Percentiles rank a stretch among this genome's conserved stretches.
phyloP scores from a whole-genome alignment of 2,329 filamentous ascomycete species.

The Neurospora sp. region DNA sequence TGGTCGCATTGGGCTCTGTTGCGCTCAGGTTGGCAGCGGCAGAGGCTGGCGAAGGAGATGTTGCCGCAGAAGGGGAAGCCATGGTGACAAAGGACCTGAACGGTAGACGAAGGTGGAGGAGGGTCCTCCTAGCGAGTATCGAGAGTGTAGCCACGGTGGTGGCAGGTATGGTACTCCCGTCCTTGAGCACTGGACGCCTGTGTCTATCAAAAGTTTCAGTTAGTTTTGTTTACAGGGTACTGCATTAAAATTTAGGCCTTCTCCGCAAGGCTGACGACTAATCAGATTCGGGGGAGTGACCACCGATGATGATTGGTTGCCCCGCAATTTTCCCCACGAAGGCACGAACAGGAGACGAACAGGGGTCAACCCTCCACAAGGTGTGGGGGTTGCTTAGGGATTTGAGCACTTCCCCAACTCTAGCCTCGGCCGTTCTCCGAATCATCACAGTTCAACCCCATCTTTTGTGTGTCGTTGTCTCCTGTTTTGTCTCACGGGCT shows the following conservation, averaged over 20 bases:
- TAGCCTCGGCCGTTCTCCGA: neutral
- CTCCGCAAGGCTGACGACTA: conserved; percentile 13
- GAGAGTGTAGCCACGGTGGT: neutral
- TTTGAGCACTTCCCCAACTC: neutral
- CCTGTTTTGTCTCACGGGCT: neutral
- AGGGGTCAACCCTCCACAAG: neutral
- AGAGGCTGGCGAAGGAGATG: conserved; percentile 12
- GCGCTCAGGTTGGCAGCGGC: conserved; percentile 1
- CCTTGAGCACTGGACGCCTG: neutral
- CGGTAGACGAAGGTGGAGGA: neutral
- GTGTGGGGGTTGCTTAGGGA: neutral
- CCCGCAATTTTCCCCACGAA: neutral
- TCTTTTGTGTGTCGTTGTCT: neutral
- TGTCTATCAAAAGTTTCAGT: neutral
- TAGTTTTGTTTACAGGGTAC: neutral
- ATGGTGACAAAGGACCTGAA: conserved; percentile 4
- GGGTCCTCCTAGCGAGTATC: neutral
- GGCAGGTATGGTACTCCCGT: neutral
- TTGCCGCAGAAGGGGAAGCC: conserved; percentile 10
- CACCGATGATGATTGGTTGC: conserved; percentile 5
- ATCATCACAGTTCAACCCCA: neutral
- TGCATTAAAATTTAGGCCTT: conserved; percentile 5
- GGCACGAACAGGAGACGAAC: neutral
- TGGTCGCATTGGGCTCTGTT: conserved; percentile 4
- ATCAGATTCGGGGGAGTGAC: neutral